phyloP scores from a whole-genome alignment of 345 rosid genomes.

The Salix brachista region DNA sequence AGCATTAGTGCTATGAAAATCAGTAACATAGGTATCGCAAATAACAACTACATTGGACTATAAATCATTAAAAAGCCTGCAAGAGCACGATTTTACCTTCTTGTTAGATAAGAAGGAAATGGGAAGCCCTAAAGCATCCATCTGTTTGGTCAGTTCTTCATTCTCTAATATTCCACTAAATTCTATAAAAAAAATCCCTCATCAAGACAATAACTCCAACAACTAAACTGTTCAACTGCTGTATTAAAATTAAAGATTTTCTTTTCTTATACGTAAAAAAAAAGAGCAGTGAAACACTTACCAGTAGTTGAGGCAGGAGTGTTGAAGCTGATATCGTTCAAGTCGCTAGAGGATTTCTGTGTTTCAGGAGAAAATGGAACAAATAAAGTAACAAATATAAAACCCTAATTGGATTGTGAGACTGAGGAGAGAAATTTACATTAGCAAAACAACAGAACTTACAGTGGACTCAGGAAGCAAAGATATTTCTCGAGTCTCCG shows the following conservation, averaged over 20 bases:
- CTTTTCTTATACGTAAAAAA: too few species aligned
- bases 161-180: slow-evolving; percentile 31
- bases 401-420: neutral
- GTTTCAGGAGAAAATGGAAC: neutral
- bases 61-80: neutral
- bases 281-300: slow-evolving; percentile 13
- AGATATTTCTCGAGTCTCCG: slow-evolving; percentile 28
- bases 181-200: slow-evolving; percentile 25
- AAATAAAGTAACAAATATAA: neutral
- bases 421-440: neutral
- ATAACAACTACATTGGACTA: neutral
- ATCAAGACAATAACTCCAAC: neutral
- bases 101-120: slow-evolving; percentile 62
- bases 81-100: slow-evolving; percentile 34
- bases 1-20: too few species aligned
- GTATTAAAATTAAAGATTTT: too few species aligned
- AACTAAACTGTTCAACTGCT: neutral
- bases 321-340: slow-evolving; percentile 22
- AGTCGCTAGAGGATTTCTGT: slow-evolving; percentile 31
- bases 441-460: slow-evolving; percentile 17
- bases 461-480: slow-evolving; percentile 30
- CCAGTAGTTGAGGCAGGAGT: slow-evolving; percentile 17
- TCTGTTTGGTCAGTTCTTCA: slow-evolving; percentile 42
- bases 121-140: slow-evolving; percentile 78
- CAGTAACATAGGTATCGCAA: neutral